Conservation (phyloP, 2,329 filamentous ascomycete species). For the Epichloe hybrida region DNA sequence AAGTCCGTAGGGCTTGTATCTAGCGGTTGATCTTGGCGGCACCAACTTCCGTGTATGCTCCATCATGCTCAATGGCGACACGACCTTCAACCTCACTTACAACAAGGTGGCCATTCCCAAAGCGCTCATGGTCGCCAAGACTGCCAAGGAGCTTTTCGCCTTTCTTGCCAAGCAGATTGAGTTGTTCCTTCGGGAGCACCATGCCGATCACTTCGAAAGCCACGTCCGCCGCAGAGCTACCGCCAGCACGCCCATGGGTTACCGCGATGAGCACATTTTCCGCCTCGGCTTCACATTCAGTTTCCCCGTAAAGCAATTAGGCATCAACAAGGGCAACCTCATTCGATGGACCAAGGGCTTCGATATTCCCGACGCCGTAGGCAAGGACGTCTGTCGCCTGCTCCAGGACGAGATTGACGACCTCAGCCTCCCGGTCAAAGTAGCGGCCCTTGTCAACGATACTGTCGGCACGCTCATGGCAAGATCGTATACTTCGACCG, state of each 20-base stretch:
- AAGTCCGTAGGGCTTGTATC: conserved; percentile 62
- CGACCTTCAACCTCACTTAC: conserved; percentile 85
- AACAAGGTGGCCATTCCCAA: conserved; percentile 85
- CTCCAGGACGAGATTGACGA: conserved; percentile 83
- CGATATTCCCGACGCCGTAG: conserved; percentile 86
- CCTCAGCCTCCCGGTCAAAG: conserved; percentile 74
- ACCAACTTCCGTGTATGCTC: conserved; percentile 98
- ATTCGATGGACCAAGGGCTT: conserved; percentile 99
- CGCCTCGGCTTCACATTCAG: conserved; percentile 97
- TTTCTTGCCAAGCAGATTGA: conserved; percentile 93
- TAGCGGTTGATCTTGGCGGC: conserved; percentile 93
- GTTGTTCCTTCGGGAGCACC: conserved; percentile 72
- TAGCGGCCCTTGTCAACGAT: conserved; percentile 94
- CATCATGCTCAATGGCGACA: conserved; percentile 83
- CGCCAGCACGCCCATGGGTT: conserved; percentile 42
- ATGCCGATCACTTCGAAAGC: conserved; percentile 71
- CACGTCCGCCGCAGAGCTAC: conserved; percentile 53
- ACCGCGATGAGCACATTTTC: conserved; percentile 65
- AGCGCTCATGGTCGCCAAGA: conserved; percentile 80
- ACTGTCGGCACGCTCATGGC: conserved; percentile 97
- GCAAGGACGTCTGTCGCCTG: conserved; percentile 85
- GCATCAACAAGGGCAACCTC: conserved; percentile 87
- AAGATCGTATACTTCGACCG: conserved; percentile 83
- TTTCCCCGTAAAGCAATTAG: conserved; percentile 87
- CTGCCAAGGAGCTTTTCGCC: conserved; percentile 72